Evolutionary conservation across 805 yeast genomes (phyloP).

Genomic region (Ogataea ganodermae): DNA sequence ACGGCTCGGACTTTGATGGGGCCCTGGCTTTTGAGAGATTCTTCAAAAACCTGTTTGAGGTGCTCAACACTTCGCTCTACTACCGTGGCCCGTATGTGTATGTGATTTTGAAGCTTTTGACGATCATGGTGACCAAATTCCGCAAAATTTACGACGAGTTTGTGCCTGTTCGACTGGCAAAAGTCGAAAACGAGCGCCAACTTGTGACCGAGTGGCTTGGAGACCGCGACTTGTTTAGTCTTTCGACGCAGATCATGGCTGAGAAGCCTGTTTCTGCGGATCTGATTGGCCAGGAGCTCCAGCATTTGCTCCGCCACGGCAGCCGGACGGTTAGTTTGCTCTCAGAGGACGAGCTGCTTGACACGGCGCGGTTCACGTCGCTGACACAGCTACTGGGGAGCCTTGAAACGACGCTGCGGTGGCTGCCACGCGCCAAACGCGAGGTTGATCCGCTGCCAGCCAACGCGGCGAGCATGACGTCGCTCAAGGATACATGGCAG

Average conservation of each 20-base stretch:
- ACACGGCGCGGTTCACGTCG: slow-evolving; percentile 49
- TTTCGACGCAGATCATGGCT: slow-evolving; percentile 37
- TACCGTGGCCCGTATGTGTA: slow-evolving; percentile 59
- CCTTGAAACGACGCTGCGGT: slow-evolving; percentile 54
- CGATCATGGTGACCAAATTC: slow-evolving; percentile 41
- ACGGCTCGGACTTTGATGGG: slow-evolving; percentile 37
- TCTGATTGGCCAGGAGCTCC: slow-evolving; percentile 32
- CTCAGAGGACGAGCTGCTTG: slow-evolving; percentile 50
- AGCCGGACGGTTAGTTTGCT: slow-evolving; percentile 35
- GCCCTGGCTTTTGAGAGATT: slow-evolving; percentile 50
- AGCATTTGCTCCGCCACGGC: slow-evolving; percentile 31
- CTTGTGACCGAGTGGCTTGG: slow-evolving; percentile 38
- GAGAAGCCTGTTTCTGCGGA: slow-evolving; percentile 14
- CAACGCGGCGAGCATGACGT: slow-evolving; percentile 20
- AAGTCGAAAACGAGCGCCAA: slow-evolving; percentile 7
- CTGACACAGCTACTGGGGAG: slow-evolving; percentile 56
- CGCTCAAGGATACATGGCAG: slow-evolving; percentile 35
- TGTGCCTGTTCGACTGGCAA: slow-evolving; percentile 22
- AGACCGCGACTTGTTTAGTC: slow-evolving; percentile 32
- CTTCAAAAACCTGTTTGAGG: slow-evolving; percentile 48
- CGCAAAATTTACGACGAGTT: slow-evolving; percentile 33
- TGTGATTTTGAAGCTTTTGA: slow-evolving; percentile 42
- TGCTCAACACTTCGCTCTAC: slow-evolving; percentile 60
- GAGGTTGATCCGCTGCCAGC: slow-evolving; percentile 26
- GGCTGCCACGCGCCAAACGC: slow-evolving; percentile 60